Evolutionary conservation across 2,329 filamentous ascomycete species (phyloP).

Genomic region (Cladosporium sp.): DNA sequence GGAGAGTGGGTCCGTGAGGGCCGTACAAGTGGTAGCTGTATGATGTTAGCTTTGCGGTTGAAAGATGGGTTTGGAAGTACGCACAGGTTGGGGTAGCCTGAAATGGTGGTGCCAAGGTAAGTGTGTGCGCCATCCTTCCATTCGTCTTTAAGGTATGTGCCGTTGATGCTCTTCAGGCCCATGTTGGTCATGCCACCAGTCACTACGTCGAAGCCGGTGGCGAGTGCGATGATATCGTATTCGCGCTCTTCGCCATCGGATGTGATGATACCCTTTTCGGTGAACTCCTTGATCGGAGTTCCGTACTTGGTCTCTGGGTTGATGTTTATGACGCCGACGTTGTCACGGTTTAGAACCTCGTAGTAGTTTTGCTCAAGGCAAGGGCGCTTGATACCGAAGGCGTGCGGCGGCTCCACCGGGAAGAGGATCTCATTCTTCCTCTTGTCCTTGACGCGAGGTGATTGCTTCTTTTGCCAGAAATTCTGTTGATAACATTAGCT

Average conservation of each 20-base stretch:
- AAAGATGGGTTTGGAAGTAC: not conserved
- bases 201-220: slow-evolving; percentile 50
- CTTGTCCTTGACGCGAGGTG: slow-evolving; percentile 44
- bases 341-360: slow-evolving; percentile 45
- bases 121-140: slow-evolving; percentile 47
- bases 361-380: slow-evolving; percentile 51
- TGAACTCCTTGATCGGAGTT: slow-evolving; percentile 44
- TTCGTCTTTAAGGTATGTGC: slow-evolving; percentile 36
- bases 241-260: slow-evolving; percentile 36
- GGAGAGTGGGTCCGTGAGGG: slow-evolving; percentile 46
- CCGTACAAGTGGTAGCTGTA: slow-evolving; percentile 37
- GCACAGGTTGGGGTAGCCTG: slow-evolving; percentile 47
- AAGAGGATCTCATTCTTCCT: slow-evolving; percentile 50
- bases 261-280: slow-evolving; percentile 46
- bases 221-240: slow-evolving; percentile 50
- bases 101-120: slow-evolving; percentile 46
- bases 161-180: slow-evolving; percentile 43
- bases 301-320: slow-evolving; percentile 31
- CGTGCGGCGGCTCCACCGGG: slow-evolving; percentile 45
- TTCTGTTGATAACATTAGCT: slow-evolving; percentile 22
- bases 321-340: slow-evolving; percentile 47
- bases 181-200: slow-evolving; percentile 49
- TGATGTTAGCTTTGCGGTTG: not conserved
- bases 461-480: slow-evolving; percentile 49
- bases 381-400: slow-evolving; percentile 50